Base-by-base conservation (phyloP, 2,329 filamentous ascomycete genomes). In the Cladosporium sp. region DNA sequence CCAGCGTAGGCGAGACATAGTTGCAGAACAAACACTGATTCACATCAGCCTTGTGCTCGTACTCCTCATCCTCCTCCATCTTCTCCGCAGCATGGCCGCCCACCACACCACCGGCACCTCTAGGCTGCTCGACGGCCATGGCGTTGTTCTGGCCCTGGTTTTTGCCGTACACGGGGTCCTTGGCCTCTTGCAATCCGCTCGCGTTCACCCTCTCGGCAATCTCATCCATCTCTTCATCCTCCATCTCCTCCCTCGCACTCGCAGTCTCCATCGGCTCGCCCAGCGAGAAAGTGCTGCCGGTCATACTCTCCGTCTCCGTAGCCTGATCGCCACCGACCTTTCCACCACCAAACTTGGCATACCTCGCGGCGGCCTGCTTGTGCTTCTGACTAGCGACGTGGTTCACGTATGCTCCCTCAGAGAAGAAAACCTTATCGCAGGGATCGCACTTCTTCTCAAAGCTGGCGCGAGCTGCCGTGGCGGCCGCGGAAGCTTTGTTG, bases 341-440 rank as follows among this genome's bases (percentile, higher is more conserved):
- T n/a, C 32, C 15, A 7, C 13, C 32, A 50, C 68, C 71, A 42
- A 53, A 57, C 7, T 61, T 58, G 37, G 76, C 75, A 27, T 74
- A 59, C 20, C 70, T 69, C 9, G 80, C 76, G 52, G 86, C 78
- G 60, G 84, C 84, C 50, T 81, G 75, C 70, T 84, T 89, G 71
- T 99, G 93, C 70, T 96, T 96, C 61, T 89, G 85, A 72, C 91
- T 96, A 53, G 84, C 84, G 51, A 97, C 69, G 66, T 99, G 93
- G 71, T 97, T 99, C 65, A 85, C 83, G 70, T 87, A 97, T 29
- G 93, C 92, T 72, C 96, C 96, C 66, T 96, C 89, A 72, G 91
- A 97, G 75, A 86, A 97, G 70, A 95, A 99, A 12, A 87, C 90
- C 75, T 95, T 95, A 64, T 87, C 81, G 74, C 93, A 99, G 17